Evolutionary conservation across 495 filamentous ascomycete species (phyloP).

Genomic region (Daldinia bambusicola): DNA sequence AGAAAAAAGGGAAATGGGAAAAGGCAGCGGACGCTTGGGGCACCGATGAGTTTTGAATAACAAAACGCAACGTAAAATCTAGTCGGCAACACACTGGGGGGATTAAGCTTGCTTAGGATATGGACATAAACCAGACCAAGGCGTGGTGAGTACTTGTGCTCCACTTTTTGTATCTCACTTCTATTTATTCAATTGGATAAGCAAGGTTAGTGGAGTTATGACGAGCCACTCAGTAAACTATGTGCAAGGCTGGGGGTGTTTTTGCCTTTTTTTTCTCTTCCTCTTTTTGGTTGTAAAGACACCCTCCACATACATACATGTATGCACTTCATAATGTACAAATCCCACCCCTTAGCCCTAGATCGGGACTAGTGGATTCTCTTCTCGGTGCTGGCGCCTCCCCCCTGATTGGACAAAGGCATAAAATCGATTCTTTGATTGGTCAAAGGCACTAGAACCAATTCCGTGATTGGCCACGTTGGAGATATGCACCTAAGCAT

Average conservation of each 20-base stretch:
- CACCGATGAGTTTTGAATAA: conserved; percentile 60
- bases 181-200: too few relatives aligned
- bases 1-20: conserved; percentile 49
- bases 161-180: too few relatives aligned
- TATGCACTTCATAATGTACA: background rate
- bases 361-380: background rate
- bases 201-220: background rate
- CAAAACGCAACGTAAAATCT: conserved; percentile 11
- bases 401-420: background rate
- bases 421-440: too few relatives aligned
- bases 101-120: conserved; percentile 8
- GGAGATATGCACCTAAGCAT: conserved; percentile 2
- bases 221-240: background rate
- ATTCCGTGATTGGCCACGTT: background rate
- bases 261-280: background rate
- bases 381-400: background rate
- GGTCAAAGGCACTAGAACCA: background rate
- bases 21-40: conserved; percentile 51
- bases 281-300: background rate
- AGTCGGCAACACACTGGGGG: conserved; percentile 27
- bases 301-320: background rate
- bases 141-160: too few relatives aligned
- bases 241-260: background rate
- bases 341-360: background rate
- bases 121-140: too few relatives aligned